phyloP scores from a whole-genome alignment of 129 eudicot genomes.

The Deinandra increscens region DNA sequence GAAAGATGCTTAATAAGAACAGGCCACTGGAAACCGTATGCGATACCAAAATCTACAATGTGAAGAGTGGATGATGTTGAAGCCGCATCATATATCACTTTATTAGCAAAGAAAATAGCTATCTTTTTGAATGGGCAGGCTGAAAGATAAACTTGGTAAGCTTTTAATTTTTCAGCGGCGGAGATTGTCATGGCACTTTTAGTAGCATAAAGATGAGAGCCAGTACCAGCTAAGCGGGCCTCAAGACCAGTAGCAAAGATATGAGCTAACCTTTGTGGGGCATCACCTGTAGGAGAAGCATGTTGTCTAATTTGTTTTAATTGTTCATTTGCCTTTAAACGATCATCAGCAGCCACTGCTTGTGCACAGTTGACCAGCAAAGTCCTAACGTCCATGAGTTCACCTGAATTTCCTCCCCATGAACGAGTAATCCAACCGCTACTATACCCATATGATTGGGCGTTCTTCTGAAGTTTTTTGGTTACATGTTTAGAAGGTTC shows the following conservation, averaged over 20 bases:
- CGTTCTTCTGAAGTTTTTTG: not conserved
- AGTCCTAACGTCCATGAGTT: conserved; percentile 16
- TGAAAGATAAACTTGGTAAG: conserved; percentile 4
- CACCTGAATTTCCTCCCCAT: conserved; percentile 8
- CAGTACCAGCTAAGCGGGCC: conserved; percentile 11
- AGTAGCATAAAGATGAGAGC: conserved; percentile 3
- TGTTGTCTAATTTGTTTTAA: conserved; percentile 13
- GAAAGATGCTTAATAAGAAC: conserved; percentile 10
- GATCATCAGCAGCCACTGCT: conserved; percentile 1
- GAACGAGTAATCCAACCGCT: conserved; percentile 16
- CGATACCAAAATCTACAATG: conserved; percentile 7
- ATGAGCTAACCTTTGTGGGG: conserved; percentile 12
- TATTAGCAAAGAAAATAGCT: conserved; percentile 3
- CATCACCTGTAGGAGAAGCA: conserved; percentile 15
- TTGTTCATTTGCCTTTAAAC: not conserved
- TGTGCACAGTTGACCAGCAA: conserved; percentile 1
- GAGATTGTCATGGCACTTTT: conserved; percentile 11
- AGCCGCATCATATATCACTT: conserved; percentile 4
- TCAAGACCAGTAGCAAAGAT: conserved; percentile 12
- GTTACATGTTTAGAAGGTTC: conserved; percentile 1
- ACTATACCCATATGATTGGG: conserved; percentile 7
- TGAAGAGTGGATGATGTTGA: conserved; percentile 9
- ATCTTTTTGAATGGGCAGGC: not conserved
- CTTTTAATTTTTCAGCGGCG: conserved; percentile 8
- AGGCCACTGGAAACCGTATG: conserved; percentile 13